Evolutionary conservation across 1,284 basidiomycete species (phyloP), one percentile per base, ranked within the genome.

Genomic region (Boletus austroedulis): DNA sequence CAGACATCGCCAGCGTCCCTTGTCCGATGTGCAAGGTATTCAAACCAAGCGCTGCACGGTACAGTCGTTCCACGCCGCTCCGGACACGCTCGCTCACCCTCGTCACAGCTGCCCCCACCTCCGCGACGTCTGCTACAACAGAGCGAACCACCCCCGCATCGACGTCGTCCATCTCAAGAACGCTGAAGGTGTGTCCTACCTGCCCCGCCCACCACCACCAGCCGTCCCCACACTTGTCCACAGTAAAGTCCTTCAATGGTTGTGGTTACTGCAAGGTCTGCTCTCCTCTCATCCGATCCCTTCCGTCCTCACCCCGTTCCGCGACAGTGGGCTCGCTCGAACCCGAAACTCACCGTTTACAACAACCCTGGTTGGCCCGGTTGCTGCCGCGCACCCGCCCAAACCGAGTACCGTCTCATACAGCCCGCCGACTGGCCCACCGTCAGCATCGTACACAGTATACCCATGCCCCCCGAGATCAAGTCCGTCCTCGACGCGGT

Each of bases 11-110:
- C 28, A 81, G 81, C 43, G 80, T 78, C 56, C 79, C 80, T 56
- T 92, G 89, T 71, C 86, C 87, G 7, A 90, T 92, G 88, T 92
- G 89, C 81, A 88, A 84, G 76, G 85, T 89, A 62, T 90, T 87
- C 77, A 82, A 77, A 77, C 84, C 71, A 71, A 86, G 74, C 58
- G 74, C 70, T 66, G 67, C 82, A 61, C 85, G 82, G 87, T 87
- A 62, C 34, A 65, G 67, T 29, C 52, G 57, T 54, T 26, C 43
- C 58, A 23, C 46, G 56, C 64, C 60, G 32, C 49, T 23, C 53
- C 43, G 24, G 15, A 59, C 47, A 31, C 26, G 15, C 26, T 28
- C 47, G 32, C 56, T 59, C 45, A 60, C 62, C 58, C 60, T 52
- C 55, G 24, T 62, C 62, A 64, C 62, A 89, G 87, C 63, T 90